A percentile compares a stretch with the other conserved stretches of the same genome.
Evolutionary conservation across 139 green algal species (phyloP).

Genomic region (Coelastrella sp.): DNA sequence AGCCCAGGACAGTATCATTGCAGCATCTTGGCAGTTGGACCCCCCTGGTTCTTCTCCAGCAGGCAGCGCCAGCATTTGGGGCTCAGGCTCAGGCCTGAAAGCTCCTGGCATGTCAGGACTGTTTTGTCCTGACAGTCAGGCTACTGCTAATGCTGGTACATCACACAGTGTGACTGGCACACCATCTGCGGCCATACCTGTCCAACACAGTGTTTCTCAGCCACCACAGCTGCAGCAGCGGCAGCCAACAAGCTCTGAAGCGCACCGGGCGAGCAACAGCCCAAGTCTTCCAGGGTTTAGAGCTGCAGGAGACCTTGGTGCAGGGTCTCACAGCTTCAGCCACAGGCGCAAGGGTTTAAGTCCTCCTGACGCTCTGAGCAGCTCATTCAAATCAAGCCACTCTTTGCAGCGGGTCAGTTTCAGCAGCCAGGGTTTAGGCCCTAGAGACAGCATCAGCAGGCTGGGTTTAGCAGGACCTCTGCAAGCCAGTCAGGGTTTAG

Average conservation of each 20-base stretch:
- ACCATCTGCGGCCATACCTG: too few species aligned
- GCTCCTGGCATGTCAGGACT: neutral
- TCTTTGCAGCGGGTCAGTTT: too few species aligned
- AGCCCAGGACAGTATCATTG: constrained; percentile 29
- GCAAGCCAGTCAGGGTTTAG: neutral
- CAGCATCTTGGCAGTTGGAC: constrained; percentile 40
- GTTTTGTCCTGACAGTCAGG: neutral
- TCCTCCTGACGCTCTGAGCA: neutral
- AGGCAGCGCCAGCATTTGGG: neutral
- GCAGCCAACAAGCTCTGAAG: neutral
- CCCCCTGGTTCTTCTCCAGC: constrained; percentile 1
- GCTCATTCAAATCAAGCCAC: too few species aligned
- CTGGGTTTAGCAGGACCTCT: neutral
- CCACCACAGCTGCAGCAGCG: neutral
- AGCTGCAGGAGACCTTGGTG: neutral
- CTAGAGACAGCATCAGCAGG: neutral
- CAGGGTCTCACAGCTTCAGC: neutral
- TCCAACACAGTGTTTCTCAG: too few species aligned
- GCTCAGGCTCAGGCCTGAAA: neutral
- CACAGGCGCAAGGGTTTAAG: neutral
- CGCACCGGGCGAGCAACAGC: neutral
- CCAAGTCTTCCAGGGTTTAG: too few species aligned
- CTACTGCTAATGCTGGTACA: neutral
- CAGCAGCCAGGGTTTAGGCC: neutral
- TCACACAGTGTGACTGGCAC: neutral